Evolutionary conservation across 495 filamentous ascomycete species (phyloP), one percentile per base, ranked within the genome.

Genomic region (Penicillium egyptiacum): DNA sequence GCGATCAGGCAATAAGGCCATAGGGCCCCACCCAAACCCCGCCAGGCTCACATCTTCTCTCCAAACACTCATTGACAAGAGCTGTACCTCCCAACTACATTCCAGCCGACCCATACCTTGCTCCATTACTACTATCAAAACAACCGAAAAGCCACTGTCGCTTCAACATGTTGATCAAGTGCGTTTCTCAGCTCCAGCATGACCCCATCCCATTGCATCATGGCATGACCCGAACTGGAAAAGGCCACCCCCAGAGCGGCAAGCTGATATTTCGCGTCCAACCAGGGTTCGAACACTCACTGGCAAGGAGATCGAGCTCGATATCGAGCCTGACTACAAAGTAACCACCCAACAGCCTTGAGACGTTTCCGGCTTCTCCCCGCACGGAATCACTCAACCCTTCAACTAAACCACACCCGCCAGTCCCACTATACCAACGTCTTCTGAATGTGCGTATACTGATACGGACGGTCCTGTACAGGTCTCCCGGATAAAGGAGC

Each of bases 241-340:
- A 22, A 17, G 31, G 39, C 50, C 45, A 16, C 25, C 26, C 60
- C 20, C 14, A 56, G 58, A 47, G 11, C 37, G 41, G 22, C 35
- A 40, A 45, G 46, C 61, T 69, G 41, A 67, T 55, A 55, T 47
- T 30, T 11, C 26, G 10, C 26, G 46, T 49, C 37, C 25, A 20
- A n/a, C 31, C 42, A 98, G 94, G 80, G 94, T 98, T 72, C 89
- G 94, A 67, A 98, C 94, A 64, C 86, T 98, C 55, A 98, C 94
- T 50, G 95, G 94, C 65, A 97, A 98, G 79, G 90, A 98, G 76
- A 98, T 98, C 75, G 92, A 96, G 77, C 84, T 98, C 53, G 92
- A 98, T 70, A 95, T 98, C 68, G 94, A 98, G 77, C 77, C 84
- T 9, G 87, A 92, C 63, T 92, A 96, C 77, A 95, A 90, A 80